These are phyloP conservation scores for Boletellus deceptivus DNA, from an alignment of 1,284 basidiomycete genomes.

Conservation along the genomic window DNA sequence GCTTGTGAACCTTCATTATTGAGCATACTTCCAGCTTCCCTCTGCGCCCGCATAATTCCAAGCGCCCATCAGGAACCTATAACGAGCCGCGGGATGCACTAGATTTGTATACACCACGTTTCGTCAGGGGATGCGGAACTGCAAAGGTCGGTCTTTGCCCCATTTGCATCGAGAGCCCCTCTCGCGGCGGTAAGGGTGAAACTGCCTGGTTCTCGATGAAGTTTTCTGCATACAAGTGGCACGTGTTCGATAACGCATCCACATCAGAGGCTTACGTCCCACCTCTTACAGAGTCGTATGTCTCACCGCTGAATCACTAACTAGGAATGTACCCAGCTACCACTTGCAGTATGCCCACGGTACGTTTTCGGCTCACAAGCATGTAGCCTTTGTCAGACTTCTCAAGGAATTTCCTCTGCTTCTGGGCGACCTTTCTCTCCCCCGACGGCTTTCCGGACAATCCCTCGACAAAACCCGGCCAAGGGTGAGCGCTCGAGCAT, in stretches of 20 bases:
- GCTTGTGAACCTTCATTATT: not conserved
- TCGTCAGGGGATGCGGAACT: constrained; percentile 65
- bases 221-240: constrained; percentile 80
- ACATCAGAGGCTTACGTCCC: constrained; percentile 6
- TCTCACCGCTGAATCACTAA: constrained; percentile 7
- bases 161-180: constrained; percentile 61
- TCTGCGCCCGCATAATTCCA: constrained; percentile 34
- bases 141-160: constrained; percentile 77
- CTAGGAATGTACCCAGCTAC: constrained; percentile 45
- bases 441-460: constrained; percentile 58
- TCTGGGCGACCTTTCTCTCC: constrained; percentile 73
- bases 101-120: constrained; percentile 78
- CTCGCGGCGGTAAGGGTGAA: constrained; percentile 63
- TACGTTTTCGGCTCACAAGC: constrained; percentile 30
- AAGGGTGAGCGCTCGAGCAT: constrained; percentile 60
- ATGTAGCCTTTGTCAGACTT: constrained; percentile 1
- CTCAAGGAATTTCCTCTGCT: constrained; percentile 57
- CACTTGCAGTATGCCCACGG: constrained; percentile 80
- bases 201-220: constrained; percentile 74
- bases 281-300: constrained; percentile 17
- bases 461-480: constrained; percentile 42
- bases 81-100: constrained; percentile 54
- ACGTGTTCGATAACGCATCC: constrained; percentile 13
- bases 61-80: constrained; percentile 49
- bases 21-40: constrained; percentile 28